Evolutionary conservation across 768 basidiomycete genomes (phyloP).

Genomic region (Tulasnella sp.): DNA sequence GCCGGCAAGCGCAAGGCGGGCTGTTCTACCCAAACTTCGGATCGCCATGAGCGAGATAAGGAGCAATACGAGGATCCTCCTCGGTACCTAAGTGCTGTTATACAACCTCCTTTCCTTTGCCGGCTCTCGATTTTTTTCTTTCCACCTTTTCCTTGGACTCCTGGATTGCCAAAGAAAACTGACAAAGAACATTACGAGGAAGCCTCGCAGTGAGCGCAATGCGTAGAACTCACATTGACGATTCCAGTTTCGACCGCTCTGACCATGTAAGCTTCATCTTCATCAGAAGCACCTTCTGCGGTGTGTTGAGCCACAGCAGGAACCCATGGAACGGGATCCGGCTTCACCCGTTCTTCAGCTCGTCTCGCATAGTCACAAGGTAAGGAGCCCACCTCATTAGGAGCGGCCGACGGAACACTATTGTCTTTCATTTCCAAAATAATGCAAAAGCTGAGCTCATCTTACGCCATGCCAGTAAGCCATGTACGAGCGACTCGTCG

Average conservation of each 20-base stretch:
- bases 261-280: constrained; percentile 61
- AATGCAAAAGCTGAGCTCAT: constrained; percentile 69
- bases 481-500: too few species aligned
- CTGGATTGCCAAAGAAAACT: constrained; percentile 70
- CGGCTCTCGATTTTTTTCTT: background rate
- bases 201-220: constrained; percentile 4
- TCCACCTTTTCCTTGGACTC: constrained; percentile 63
- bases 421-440: constrained; percentile 70
- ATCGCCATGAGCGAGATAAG: too few species aligned
- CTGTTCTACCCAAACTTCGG: too few species aligned
- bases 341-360: background rate
- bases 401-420: constrained; percentile 40
- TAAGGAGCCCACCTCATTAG: constrained; percentile 36
- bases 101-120: background rate
- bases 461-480: constrained; percentile 38
- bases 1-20: too few species aligned
- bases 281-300: constrained; percentile 49
- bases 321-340: constrained; percentile 72
- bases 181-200: background rate
- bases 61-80: too few species aligned
- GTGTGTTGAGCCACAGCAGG: constrained; percentile 61
- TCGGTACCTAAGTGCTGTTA: background rate
- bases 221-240: constrained; percentile 44
- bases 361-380: background rate
- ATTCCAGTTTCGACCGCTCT: constrained; percentile 77